phyloP scores from a whole-genome alignment of 371 early-diverging fungal species.

The Catenaria anguillulae region DNA sequence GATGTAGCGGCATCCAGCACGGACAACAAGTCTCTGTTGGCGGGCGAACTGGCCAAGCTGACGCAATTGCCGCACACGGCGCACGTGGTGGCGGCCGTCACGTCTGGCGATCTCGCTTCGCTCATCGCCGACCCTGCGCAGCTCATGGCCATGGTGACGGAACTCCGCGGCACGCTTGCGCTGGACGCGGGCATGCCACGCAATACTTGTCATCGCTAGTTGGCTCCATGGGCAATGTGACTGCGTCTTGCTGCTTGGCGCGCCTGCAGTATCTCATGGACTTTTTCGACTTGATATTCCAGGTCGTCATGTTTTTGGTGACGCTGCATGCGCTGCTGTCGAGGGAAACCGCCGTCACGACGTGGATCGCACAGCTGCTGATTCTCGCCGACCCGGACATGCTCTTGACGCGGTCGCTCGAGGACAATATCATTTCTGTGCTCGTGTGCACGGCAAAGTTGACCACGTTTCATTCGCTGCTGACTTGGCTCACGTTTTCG shows the following conservation, averaged over 20 bases:
- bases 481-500: constrained; percentile 8
- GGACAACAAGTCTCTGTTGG: not conserved
- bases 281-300: constrained; percentile 8
- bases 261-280: not conserved
- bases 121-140: too few species aligned
- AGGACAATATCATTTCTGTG: constrained; percentile 5
- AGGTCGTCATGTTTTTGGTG: constrained; percentile 7
- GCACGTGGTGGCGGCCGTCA: not conserved
- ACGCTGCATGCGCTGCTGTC: constrained; percentile 8
- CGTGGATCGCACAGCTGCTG: constrained; percentile 5
- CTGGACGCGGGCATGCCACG: too few species aligned
- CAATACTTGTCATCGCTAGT: too few species aligned
- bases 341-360: constrained; percentile 6
- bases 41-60: not conserved
- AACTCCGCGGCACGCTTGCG: too few species aligned
- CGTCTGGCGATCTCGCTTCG: too few species aligned
- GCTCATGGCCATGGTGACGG: not conserved
- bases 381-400: constrained; percentile 7
- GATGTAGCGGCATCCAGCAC: too few species aligned
- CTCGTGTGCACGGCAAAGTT: constrained; percentile 7
- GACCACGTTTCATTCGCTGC: constrained; percentile 6
- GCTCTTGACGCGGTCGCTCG: constrained; percentile 3
- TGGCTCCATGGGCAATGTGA: too few species aligned
- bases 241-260: too few species aligned
- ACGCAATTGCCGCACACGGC: not conserved